A percentile compares a stretch with the other conserved stretches of the same genome.
Evolutionary conservation across 2,329 filamentous ascomycete species (phyloP).

Genomic region (Stylonectria norvegica): DNA sequence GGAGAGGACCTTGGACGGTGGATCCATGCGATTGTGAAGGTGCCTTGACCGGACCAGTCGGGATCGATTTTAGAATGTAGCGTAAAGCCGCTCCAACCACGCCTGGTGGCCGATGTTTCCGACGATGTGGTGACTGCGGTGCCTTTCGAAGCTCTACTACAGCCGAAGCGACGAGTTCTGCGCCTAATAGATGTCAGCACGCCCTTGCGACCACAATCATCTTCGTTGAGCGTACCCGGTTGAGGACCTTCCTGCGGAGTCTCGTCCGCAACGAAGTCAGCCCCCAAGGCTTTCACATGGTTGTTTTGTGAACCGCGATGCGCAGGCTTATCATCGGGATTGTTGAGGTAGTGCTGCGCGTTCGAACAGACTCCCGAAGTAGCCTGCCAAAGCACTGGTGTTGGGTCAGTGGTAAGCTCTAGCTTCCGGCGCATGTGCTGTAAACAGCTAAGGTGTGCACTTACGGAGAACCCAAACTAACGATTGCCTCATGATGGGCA

Average conservation of each 20-base stretch:
- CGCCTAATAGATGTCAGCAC: conserved; percentile 36
- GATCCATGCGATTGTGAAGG: conserved; percentile 39
- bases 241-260: conserved; percentile 29
- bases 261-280: conserved; percentile 30
- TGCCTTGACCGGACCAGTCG: conserved; percentile 47
- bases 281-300: conserved; percentile 30
- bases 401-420: conserved; percentile 18
- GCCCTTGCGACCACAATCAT: background rate
- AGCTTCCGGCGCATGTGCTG: conserved; percentile 20
- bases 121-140: conserved; percentile 42
- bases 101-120: conserved; percentile 43
- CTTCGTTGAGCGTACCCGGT: conserved; percentile 33
- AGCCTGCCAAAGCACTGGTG: conserved; percentile 47
- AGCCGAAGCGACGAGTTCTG: conserved; percentile 52
- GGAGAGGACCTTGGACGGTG: conserved; percentile 41
- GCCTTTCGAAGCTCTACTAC: conserved; percentile 49
- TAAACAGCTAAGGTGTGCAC: too few relatives aligned
- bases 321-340: conserved; percentile 28
- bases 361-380: conserved; percentile 36
- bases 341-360: conserved; percentile 36
- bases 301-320: conserved; percentile 28
- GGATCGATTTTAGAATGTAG: conserved; percentile 47
- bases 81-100: conserved; percentile 41
- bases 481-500: conserved; percentile 40
- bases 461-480: conserved; percentile 42